Evolutionary conservation across 176 grass and related monocot species (phyloP).

Genomic region (Oryza meridionalis): DNA sequence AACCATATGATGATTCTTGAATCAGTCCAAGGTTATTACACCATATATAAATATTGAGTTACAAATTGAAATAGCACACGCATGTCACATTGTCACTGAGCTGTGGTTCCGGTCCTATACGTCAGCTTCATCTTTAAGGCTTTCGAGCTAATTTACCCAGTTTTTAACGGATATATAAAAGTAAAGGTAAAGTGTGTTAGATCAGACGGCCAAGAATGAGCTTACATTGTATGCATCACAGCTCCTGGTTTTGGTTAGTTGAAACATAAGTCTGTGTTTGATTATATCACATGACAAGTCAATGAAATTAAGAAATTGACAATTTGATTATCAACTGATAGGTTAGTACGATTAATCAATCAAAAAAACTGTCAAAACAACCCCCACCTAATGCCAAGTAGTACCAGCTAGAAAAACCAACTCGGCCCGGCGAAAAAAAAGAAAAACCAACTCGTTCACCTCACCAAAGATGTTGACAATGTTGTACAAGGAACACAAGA

Average conservation of each 20-base stretch:
- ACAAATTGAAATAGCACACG: neutral
- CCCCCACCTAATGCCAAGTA: constrained; percentile 42
- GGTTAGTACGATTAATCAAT: neutral
- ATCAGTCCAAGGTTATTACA: no score
- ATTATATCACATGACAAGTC: neutral
- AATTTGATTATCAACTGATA: neutral
- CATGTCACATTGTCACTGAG: neutral
- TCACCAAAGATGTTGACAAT: constrained; percentile 45
- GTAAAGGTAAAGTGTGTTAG: no score
- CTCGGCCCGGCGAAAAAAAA: no score
- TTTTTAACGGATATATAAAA: no score
- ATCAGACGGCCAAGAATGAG: no score
- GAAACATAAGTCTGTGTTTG: neutral
- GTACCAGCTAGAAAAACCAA: neutral
- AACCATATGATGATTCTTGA: neutral
- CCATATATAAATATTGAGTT: neutral
- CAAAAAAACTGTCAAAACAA: constrained; percentile 19
- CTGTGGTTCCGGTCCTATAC: neutral
- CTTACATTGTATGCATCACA: neutral
- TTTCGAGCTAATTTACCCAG: neutral
- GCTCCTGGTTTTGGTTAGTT: neutral
- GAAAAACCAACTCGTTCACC: neutral
- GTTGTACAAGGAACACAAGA: neutral
- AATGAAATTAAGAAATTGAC: neutral
- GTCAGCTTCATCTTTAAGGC: neutral